Conservation (phyloP, 1,139 yeast genomes). For the Suhomyces taliae region DNA sequence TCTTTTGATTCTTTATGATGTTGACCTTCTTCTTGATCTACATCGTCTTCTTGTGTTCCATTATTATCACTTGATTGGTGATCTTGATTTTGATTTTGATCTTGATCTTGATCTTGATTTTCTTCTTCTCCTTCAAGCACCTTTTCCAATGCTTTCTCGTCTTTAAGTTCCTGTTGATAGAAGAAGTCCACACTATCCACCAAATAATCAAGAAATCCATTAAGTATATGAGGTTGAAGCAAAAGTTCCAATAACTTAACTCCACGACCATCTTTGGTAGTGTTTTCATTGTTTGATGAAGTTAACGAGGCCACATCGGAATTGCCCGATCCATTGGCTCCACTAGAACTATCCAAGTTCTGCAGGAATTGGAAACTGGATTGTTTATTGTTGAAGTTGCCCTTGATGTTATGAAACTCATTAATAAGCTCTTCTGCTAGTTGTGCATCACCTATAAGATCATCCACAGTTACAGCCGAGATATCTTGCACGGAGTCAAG, state of each 20-base stretch:
- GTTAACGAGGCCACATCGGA: conserved; percentile 39
- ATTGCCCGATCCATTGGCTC: conserved; percentile 7
- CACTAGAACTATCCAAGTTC: conserved; percentile 7
- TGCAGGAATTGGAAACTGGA: conserved; percentile 36
- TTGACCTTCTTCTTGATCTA: conserved; percentile 13
- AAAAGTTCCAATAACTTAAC: conserved; percentile 44
- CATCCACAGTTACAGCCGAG: conserved; percentile 34
- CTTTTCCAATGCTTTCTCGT: conserved; percentile 17
- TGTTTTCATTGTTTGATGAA: conserved; percentile 36
- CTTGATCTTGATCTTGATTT: neutral
- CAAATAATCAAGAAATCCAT: conserved; percentile 35
- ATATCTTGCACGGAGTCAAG: conserved; percentile 41
- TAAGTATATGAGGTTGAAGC: conserved; percentile 47
- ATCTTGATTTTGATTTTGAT: conserved; percentile 3
- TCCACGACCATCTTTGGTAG: conserved; percentile 39
- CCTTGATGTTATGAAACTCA: conserved; percentile 44
- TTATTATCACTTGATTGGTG: conserved; percentile 1
- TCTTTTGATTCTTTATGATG: conserved; percentile 6
- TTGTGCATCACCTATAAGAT: conserved; percentile 34
- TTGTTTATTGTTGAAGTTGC: conserved; percentile 28
- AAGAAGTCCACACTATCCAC: conserved; percentile 42
- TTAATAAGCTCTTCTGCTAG: conserved; percentile 42
- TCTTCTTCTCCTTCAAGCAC: conserved; percentile 7
- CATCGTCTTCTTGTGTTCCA: conserved; percentile 4
- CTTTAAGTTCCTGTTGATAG: conserved; percentile 29